Conservation (phyloP, 768 basidiomycete species). For the Hemileccinum impolitum region DNA sequence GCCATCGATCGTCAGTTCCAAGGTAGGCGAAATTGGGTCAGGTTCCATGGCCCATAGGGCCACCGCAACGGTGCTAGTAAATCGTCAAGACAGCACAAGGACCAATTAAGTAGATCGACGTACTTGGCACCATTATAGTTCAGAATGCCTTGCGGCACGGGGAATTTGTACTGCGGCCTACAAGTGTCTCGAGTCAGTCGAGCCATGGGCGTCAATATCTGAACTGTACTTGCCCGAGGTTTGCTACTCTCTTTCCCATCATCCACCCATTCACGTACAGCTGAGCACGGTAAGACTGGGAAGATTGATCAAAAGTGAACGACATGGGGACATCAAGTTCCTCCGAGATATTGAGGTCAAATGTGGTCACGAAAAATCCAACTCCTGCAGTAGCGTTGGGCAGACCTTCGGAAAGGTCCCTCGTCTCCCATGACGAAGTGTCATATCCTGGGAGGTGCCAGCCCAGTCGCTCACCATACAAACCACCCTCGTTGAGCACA, state of each 20-base stretch:
- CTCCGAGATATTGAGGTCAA: conserved; percentile 55
- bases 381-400: conserved; percentile 60
- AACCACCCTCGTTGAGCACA: conserved; percentile 68
- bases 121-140: conserved; percentile 72
- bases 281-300: conserved; percentile 66
- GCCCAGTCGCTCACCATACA: conserved; percentile 65
- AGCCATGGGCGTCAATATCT: background rate
- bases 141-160: conserved; percentile 79
- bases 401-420: conserved; percentile 57
- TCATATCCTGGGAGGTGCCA: conserved; percentile 77
- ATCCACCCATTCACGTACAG: conserved; percentile 88
- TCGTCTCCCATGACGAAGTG: conserved; percentile 53
- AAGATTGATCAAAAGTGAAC: conserved; percentile 63
- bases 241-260: conserved; percentile 78
- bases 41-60: conserved; percentile 68
- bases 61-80: conserved; percentile 51
- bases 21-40: conserved; percentile 43
- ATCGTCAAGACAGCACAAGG: conserved; percentile 3
- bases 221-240: conserved; percentile 52
- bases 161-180: conserved; percentile 78
- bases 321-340: conserved; percentile 68
- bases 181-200: conserved; percentile 1
- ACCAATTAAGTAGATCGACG: background rate
- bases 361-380: conserved; percentile 79
- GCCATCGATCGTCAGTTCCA: conserved; percentile 53